These are phyloP conservation scores for Colletotrichum siamense DNA, from an alignment of 2,329 filamentous ascomycete species.

Conservation along the genomic window DNA sequence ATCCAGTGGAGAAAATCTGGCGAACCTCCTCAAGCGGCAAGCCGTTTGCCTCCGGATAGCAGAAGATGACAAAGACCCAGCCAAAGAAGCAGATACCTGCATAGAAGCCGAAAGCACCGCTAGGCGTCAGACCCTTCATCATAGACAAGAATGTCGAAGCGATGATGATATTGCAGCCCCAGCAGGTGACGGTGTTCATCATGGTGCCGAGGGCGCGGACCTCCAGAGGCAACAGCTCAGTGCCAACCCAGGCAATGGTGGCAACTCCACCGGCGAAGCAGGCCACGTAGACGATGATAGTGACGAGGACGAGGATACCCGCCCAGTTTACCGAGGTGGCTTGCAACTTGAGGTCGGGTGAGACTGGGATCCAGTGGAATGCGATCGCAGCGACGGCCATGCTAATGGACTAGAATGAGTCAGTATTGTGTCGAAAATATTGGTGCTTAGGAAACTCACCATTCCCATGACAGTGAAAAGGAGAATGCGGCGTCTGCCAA, in stretches of 20 bases:
- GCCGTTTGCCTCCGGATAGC: constrained; percentile 59
- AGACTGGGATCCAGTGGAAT: constrained; percentile 51
- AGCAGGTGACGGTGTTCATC: constrained; percentile 52
- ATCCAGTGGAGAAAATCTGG: constrained; percentile 53
- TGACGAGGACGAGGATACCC: constrained; percentile 43
- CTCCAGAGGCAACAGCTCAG: constrained; percentile 52
- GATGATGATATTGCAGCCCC: constrained; percentile 56
- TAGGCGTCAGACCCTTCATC: constrained; percentile 54
- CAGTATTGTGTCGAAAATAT: background rate
- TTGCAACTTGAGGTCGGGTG: constrained; percentile 43
- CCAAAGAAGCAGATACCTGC: constrained; percentile 53
- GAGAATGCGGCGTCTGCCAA: constrained; percentile 50
- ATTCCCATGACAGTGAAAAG: constrained; percentile 48
- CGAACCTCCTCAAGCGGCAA: constrained; percentile 60
- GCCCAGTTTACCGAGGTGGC: constrained; percentile 34
- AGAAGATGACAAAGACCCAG: constrained; percentile 52
- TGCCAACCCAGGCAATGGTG: constrained; percentile 52
- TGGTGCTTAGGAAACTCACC: constrained; percentile 25
- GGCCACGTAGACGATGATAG: constrained; percentile 51
- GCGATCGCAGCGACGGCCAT: constrained; percentile 48
- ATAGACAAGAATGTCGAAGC: constrained; percentile 53
- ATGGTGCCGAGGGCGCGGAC: constrained; percentile 53
- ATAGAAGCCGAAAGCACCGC: constrained; percentile 58
- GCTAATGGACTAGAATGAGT: constrained; percentile 42
- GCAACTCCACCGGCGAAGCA: constrained; percentile 52